These are phyloP conservation scores for Auricularia sp. DNA, from an alignment of 768 basidiomycete genomes.

Conservation along the genomic window DNA sequence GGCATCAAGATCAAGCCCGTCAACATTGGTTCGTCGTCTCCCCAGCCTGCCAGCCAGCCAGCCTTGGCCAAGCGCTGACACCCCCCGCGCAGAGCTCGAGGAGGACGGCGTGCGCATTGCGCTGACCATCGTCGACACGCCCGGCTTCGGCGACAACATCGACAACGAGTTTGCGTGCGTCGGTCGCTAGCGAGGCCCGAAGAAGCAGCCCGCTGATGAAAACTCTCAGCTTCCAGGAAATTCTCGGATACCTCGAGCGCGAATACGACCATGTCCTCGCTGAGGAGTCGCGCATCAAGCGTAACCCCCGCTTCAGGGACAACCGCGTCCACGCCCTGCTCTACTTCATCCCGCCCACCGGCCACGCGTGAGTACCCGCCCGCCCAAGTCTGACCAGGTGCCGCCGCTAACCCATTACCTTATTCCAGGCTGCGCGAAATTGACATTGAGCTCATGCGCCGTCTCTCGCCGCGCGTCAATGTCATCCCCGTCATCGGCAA, in stretches of 20 bases:
- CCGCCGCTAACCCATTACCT: neutral
- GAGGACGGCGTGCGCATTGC: slow-evolving; percentile 98
- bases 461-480: slow-evolving; percentile 93
- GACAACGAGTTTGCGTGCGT: slow-evolving; percentile 97
- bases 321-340: slow-evolving; percentile 93
- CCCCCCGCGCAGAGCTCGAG: slow-evolving; percentile 62
- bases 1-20: slow-evolving; percentile 90
- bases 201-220: neutral
- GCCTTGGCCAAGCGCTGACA: no score
- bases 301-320: slow-evolving; percentile 98
- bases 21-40: slow-evolving; percentile 65
- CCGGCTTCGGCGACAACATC: slow-evolving; percentile 97
- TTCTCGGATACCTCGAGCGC: slow-evolving; percentile 90
- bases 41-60: no score
- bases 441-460: slow-evolving; percentile 98
- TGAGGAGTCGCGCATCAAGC: slow-evolving; percentile 97
- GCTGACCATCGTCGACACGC: slow-evolving; percentile 95
- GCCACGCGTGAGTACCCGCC: slow-evolving; percentile 44
- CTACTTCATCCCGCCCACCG: slow-evolving; percentile 98
- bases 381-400: neutral
- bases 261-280: slow-evolving; percentile 99
- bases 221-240: slow-evolving; percentile 78
- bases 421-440: slow-evolving; percentile 67
- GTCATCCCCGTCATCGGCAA: slow-evolving; percentile 96
- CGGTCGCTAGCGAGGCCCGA: neutral